Conservation (phyloP, 164 flowering plant genomes). For the Buxus sempervirens region DNA sequence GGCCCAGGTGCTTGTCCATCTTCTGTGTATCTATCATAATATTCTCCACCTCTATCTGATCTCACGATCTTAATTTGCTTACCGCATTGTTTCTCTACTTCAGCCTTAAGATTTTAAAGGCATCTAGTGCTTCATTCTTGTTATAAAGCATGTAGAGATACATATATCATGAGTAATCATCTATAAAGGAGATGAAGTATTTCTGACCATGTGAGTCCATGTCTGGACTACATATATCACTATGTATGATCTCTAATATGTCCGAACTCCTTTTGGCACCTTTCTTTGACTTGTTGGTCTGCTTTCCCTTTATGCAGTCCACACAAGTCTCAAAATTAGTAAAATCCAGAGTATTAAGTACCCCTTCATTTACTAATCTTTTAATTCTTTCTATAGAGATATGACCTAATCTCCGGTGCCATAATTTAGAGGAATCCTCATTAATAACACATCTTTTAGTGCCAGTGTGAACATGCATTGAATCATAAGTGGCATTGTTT, state of each 20-base stretch:
- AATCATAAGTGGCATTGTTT: conserved; percentile 1
- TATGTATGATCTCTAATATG: conserved; percentile 20
- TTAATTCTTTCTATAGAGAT: conserved; percentile 4
- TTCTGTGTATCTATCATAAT: conserved; percentile 11
- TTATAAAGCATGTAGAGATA: conserved; percentile 18
- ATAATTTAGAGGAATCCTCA: conserved; percentile 18
- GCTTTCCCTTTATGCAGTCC: conserved; percentile 27
- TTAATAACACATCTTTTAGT: conserved; percentile 13
- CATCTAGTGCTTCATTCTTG: conserved; percentile 18
- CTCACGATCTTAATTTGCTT: conserved; percentile 12
- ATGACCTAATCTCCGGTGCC: conserved; percentile 13
- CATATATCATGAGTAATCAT: conserved; percentile 22
- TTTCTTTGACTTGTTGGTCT: conserved; percentile 19
- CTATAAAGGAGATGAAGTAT: conserved; percentile 21
- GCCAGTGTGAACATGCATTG: conserved; percentile 18
- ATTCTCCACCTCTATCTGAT: conserved; percentile 14
- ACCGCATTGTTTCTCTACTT: conserved; percentile 18
- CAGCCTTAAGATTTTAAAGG: conserved; percentile 20
- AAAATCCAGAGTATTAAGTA: conserved; percentile 23
- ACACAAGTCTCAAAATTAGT: conserved; percentile 23
- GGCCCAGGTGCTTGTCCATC: conserved; percentile 12
- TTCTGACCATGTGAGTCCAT: conserved; percentile 13
- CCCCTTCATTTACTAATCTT: conserved; percentile 22
- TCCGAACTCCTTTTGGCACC: conserved; percentile 18
- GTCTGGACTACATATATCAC: conserved; percentile 21